Base-by-base conservation (phyloP, 805 yeast species). In the Priceomyces haplophilus region DNA sequence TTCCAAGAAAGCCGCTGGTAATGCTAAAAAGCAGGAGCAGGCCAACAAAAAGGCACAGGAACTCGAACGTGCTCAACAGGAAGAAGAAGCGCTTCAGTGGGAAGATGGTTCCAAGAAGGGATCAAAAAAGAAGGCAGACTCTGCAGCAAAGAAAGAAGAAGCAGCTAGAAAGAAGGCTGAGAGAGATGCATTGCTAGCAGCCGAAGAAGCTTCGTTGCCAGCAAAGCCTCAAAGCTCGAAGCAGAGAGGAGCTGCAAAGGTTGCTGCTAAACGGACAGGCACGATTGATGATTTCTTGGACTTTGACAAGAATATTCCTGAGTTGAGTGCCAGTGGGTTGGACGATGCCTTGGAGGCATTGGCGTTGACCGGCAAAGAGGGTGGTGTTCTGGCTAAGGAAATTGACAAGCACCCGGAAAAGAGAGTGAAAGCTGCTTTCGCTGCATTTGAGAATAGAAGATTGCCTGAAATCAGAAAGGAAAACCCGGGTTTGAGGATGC, bases 321-420 rank as follows among this genome's bases (percentile, higher is more conserved):
- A 78, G 32, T 78, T 85, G 56, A 73, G 72, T 54, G 95, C 95
- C 4, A 70, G 80, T 43, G 90, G 90, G 57, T 72, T 87, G 35
- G 95, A 87, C 49, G 78, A 78, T 55, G 93, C 91, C 2, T 67
- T 87, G 48, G 88, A 85, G 41, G 95, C 95, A 3, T 72, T 87
- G 56, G 74, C 86, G 3, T 71, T 87, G 61, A 76, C 89, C 10
- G 67, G 71, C 18, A 76, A 69, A 36, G 78, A 72, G 41, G 78
- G 73, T 21, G 84, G 79, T 40, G 82, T 83, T 24, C 63, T 68
- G 33, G 66, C 65, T 47, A 81, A 81, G 55, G 87, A 80, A 40
- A 71, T 87, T 40, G 96, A 87, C 46, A 80, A 88, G 62, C 96
- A 87, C 53, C 95, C 96, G 7, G 96, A 87, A 69, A 79, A 95